Base-by-base conservation (phyloP, 768 basidiomycete species). In the Rossbeevera mucosa region DNA sequence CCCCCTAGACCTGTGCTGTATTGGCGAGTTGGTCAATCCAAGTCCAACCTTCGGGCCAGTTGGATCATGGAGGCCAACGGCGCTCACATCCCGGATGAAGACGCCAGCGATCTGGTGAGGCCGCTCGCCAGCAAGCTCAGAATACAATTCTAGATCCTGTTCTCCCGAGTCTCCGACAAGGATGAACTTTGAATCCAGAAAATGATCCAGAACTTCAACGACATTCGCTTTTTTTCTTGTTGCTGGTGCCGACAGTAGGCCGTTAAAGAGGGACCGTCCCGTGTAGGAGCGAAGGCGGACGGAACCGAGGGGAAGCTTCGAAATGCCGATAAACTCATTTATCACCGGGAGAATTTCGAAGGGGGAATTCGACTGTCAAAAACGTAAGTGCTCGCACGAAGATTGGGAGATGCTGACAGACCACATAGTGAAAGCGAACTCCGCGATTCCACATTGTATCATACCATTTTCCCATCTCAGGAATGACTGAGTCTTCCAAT, bases 161-260 rank as follows among this genome's bases (percentile, higher is more conserved):
- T 98, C 95, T 29, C 94, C 95, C 0, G 86, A 83, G 66, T 98
- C 95, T 7, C 95, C 95, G 36, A 98, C 76, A 45, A 94, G 80
- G 62, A 97, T 69, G 70, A 98, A 96, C 33, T 70, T 74, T 1
- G 88, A 82, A 36, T 82, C 74, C 0, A 82, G 82, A 66, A 94
- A 94, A 2, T 81, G 73, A 33, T 86, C 78, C 12, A 94, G 72
- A 20, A 91, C 75, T 33, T 94, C 89, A n/a, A 85, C 64, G 7
- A 97, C 81, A 18, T 86, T 87, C 0, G 80, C 80, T 5, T 85
- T 83, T 70, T 98, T 98, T 30, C 94, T 81, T 18, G 81, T 78
- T 1, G 92, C 88, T 2, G 91, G 86, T 4, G 91, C 85, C 5
- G 85, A 83, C 50, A 94, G 78, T 22, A 98, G 77, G 21, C 88